phyloP scores from a whole-genome alignment of 2,329 filamentous ascomycete genomes.

The Exophiala calicioides region DNA sequence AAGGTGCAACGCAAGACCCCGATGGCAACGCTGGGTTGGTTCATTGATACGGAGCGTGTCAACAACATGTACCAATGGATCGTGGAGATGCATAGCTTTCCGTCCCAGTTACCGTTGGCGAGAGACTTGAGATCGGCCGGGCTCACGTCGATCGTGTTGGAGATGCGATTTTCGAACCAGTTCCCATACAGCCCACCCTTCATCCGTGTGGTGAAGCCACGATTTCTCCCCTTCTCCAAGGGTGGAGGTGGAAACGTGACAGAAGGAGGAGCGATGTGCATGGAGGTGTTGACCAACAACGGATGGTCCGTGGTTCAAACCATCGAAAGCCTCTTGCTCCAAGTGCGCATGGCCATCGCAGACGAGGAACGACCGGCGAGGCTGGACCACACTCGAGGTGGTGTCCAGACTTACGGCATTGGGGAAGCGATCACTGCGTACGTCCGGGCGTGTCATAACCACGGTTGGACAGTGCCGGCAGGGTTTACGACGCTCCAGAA shows the following conservation, averaged over 20 bases:
- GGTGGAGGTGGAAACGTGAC: constrained; percentile 89
- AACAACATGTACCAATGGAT: constrained; percentile 88
- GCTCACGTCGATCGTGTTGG: constrained; percentile 71
- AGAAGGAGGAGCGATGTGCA: constrained; percentile 76
- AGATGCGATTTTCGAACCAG: constrained; percentile 75
- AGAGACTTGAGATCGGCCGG: constrained; percentile 68
- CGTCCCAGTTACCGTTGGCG: constrained; percentile 66
- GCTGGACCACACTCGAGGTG: constrained; percentile 41
- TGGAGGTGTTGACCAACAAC: constrained; percentile 79
- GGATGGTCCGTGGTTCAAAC: constrained; percentile 75
- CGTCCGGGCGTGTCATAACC: constrained; percentile 63
- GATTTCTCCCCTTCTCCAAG: constrained; percentile 68
- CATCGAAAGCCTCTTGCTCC: constrained; percentile 77
- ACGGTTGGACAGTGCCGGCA: constrained; percentile 72
- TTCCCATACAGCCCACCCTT: constrained; percentile 82
- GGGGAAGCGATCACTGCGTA: constrained; percentile 74
- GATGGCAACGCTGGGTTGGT: constrained; percentile 75
- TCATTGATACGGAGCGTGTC: constrained; percentile 67
- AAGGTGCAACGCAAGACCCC: constrained; percentile 63
- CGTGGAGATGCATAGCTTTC: constrained; percentile 83
- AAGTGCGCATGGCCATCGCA: constrained; percentile 75
- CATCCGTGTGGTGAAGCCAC: constrained; percentile 76
- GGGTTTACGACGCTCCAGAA: constrained; percentile 51
- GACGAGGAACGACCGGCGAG: constrained; percentile 71
- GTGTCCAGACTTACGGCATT: constrained; percentile 61